Evolutionary conservation across 2,329 filamentous ascomycete genomes (phyloP), one percentile per base, ranked within the genome.

Genomic region (Trichocomaceae sp.): DNA sequence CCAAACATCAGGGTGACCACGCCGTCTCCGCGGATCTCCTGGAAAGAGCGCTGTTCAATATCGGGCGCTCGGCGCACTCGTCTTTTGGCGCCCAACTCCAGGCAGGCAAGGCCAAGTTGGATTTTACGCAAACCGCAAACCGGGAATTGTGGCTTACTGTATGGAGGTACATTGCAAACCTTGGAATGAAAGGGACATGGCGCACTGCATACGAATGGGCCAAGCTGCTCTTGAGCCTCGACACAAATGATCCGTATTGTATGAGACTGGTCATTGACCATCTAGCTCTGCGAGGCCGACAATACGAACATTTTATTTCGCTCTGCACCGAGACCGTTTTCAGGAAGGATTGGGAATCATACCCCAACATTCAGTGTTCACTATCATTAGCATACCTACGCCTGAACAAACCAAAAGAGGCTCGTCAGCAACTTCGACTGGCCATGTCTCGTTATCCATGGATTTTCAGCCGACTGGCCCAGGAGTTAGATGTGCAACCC

Each of bases 161-260:
- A 8, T 95, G 90, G 77, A 84, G 91, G 61, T 96, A 96, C 64
- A 86, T 97, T 63, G 83, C 82, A 62, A 93, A 89, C 61, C 77
- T 99, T 20, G 80, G 90, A 15, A 85, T 90, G 72, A 92, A 95
- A 63, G 90, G 91, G n/a, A 96, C 92, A 1, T 96, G 90, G 78
- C 82, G 90, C 47, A 97, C 93, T 0, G 90, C 90, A 0, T 83
- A 95, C 47, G 93, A 97, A 70, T 99, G 93, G 91, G 82, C 88
- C 6, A 96, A 93, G 72, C 74, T 97, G 5, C 76, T 96, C 9
- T 78, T 95, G 29, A 82, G 85, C 56, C 72, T 97, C 56, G 83
- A 90, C 61, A 83, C 84, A 3, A 75, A 78, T 3, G 93, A 99
- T 66, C 90, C 90, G 0, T 96, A 96, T 64, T 88, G 83, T 47